phyloP scores from a whole-genome alignment of 108 stramenopile genomes.

The Nannochloropsis salina region DNA sequence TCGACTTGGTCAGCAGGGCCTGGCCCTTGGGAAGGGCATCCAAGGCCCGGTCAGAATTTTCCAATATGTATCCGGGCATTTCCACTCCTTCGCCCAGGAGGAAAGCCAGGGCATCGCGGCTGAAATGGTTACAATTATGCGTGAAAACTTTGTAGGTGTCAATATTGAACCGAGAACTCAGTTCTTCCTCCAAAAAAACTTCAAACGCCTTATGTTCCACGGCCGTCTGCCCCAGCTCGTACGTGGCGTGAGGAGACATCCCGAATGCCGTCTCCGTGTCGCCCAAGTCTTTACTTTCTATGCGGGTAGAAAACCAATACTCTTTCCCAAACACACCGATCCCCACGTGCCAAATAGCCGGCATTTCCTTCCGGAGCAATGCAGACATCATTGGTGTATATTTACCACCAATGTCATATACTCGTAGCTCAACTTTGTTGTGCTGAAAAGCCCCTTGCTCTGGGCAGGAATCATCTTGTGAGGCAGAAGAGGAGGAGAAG shows the following conservation, averaged over 20 bases:
- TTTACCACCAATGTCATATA: not conserved
- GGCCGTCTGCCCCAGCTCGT: not conserved
- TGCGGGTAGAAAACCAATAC: conserved; percentile 14
- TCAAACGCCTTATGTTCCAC: not conserved
- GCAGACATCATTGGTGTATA: conserved; percentile 15
- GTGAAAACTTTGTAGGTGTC: conserved; percentile 6
- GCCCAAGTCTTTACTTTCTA: not conserved
- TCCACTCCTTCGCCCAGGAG: not conserved
- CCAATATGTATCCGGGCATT: not conserved
- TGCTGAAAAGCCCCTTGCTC: not conserved
- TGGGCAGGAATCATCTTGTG: not conserved
- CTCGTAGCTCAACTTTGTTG: not conserved
- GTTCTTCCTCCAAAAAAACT: conserved; percentile 11
- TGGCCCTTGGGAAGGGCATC: not conserved
- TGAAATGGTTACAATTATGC: conserved; percentile 20
- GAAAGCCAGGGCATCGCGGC: not conserved
- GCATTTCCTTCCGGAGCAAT: conserved; percentile 15
- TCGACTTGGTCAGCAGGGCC: not conserved
- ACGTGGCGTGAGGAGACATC: not conserved
- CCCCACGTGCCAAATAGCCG: conserved; percentile 12
- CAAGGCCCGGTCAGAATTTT: conserved; percentile 9
- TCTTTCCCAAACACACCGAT: conserved; percentile 17
- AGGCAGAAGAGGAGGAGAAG: not conserved
- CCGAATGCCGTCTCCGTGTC: conserved; percentile 14
- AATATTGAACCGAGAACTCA: not conserved